Base-by-base conservation (phyloP, 1,284 basidiomycete genomes). In the Moesziomyces antarcticus region DNA sequence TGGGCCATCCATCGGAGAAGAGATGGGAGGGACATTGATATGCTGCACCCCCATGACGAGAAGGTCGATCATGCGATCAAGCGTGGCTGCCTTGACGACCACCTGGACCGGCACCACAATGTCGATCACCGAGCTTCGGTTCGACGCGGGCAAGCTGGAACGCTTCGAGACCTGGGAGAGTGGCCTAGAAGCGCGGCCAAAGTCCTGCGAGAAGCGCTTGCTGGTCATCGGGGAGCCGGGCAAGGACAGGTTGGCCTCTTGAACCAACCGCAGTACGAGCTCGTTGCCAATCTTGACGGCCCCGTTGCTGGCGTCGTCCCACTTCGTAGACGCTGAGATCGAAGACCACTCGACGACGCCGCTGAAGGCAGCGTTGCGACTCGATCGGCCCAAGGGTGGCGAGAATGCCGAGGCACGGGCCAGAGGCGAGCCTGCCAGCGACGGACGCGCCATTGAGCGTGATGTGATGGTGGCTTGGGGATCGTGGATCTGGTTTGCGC, bases 31-130 rank as follows among this genome's bases (percentile, higher is more conserved):
- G 4, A 71, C 57, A 8, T 59, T 62, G 30, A 84, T 45, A 50
- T 83, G 82, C 41, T 73, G 63, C 2, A 83, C 72, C 1, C 81
- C 82, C 59, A 84, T 73, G 18, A 83, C 82, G 25, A 84, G 69
- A 3, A 83, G 50, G 45, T 84, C 82, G 45, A 83, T 75, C 55
- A 82, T 73, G 49, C 79, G 71, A 24, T 79, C 76, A 21, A 80
- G 59, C 3, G 79, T 78, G 0, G 73, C 82, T 7, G 79, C 75
- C 46, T 75, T 78, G 40, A 82, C 68, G 5, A 53, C 58, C 8
- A 82, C 80, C 49, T 73, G 69, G 30, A 76, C 27, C 6, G 73
- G 69, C 40, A 75, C 68, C 10, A 69, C 54, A 14, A 65, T 60
- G 33, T 81, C 78, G 20, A 77, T 63, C 18, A 79, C 54, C 18